Evolutionary conservation across 2,329 filamentous ascomycete species (phyloP).

Genomic region (Alternaria arborescens): DNA sequence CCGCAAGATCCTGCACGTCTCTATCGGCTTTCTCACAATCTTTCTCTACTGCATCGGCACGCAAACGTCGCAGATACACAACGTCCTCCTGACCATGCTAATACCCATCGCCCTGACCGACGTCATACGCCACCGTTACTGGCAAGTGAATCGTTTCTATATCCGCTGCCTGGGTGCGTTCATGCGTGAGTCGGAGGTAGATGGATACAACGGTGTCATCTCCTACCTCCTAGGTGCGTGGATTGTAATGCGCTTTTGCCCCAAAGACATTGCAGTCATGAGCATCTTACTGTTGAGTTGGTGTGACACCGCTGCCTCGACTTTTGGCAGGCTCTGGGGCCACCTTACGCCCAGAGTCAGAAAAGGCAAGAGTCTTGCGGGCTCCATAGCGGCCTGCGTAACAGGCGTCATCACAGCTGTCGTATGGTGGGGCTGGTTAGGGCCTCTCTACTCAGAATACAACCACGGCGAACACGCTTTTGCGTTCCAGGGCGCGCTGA

Average conservation of each 20-base stretch:
- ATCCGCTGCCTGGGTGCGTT: slow-evolving; percentile 84
- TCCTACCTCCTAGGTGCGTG: slow-evolving; percentile 94
- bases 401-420: slow-evolving; percentile 84
- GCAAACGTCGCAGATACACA: slow-evolving; percentile 80
- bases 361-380: slow-evolving; percentile 89
- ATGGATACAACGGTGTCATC: slow-evolving; percentile 95
- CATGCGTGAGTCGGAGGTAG: slow-evolving; percentile 96
- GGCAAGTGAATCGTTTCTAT: slow-evolving; percentile 85
- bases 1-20: slow-evolving; percentile 90
- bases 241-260: slow-evolving; percentile 83
- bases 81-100: slow-evolving; percentile 80
- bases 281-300: slow-evolving; percentile 90
- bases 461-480: slow-evolving; percentile 65
- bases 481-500: slow-evolving; percentile 81
- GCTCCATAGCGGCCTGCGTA: slow-evolving; percentile 82
- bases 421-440: slow-evolving; percentile 88
- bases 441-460: slow-evolving; percentile 60
- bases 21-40: slow-evolving; percentile 92
- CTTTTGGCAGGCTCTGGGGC: slow-evolving; percentile 89
- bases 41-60: slow-evolving; percentile 83
- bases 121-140: slow-evolving; percentile 81
- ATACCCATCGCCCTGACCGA: slow-evolving; percentile 86
- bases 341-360: slow-evolving; percentile 87
- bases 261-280: slow-evolving; percentile 92
- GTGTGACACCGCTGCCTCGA: slow-evolving; percentile 97